phyloP scores from a whole-genome alignment of 495 filamentous ascomycete species.

The Parathielavia hyrcaniae region DNA sequence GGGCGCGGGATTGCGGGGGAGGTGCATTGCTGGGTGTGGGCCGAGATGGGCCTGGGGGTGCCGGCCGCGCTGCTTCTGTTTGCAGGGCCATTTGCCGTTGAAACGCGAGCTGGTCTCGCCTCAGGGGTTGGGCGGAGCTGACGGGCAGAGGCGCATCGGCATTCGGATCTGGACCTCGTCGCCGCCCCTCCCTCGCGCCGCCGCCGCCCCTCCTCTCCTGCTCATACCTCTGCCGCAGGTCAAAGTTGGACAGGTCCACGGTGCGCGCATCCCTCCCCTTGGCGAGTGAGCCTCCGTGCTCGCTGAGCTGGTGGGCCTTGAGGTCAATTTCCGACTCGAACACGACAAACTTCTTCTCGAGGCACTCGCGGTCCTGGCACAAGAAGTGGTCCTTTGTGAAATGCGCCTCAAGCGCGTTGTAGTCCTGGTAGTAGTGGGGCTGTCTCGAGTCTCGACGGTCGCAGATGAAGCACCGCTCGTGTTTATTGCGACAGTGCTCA shows the following conservation, averaged over 20 bases:
- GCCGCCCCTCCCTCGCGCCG: constrained; percentile 37
- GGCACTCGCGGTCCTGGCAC: constrained; percentile 76
- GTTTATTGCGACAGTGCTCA: constrained; percentile 80
- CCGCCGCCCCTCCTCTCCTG: constrained; percentile 51
- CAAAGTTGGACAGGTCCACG: constrained; percentile 82
- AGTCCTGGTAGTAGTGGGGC: constrained; percentile 84
- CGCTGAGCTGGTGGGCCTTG: constrained; percentile 48
- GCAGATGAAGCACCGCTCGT: constrained; percentile 93
- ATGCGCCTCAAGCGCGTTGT: constrained; percentile 74
- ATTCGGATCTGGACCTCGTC: constrained; percentile 55
- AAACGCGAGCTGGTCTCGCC: constrained; percentile 84
- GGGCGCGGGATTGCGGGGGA: constrained; percentile 18
- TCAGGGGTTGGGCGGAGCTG: constrained; percentile 74
- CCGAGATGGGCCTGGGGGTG: constrained; percentile 36
- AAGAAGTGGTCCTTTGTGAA: constrained; percentile 83
- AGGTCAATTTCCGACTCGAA: constrained; percentile 92
- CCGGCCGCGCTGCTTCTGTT: not conserved
- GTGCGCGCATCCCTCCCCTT: constrained; percentile 81
- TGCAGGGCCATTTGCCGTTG: constrained; percentile 82
- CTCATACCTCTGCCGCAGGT: constrained; percentile 63
- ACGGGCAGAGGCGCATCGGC: constrained; percentile 63
- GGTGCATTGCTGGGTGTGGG: constrained; percentile 9
- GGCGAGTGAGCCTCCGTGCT: constrained; percentile 28
- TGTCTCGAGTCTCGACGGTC: constrained; percentile 63
- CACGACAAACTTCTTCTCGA: constrained; percentile 97